Conservation (phyloP, 176 grass and related monocot species). For the Avena eriantha region DNA sequence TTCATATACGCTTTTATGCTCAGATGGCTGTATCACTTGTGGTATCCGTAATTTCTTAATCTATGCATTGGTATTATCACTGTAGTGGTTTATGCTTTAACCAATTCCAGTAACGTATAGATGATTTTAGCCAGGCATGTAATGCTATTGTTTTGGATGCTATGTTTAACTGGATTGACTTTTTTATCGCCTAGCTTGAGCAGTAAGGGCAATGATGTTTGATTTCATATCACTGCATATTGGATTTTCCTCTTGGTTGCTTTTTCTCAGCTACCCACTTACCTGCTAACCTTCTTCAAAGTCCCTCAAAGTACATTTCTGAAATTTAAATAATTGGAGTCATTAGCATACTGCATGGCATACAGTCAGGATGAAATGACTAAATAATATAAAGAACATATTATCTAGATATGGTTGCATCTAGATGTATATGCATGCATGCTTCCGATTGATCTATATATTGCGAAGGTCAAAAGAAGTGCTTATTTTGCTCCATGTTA, state of each 20-base stretch:
- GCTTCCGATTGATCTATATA: neutral
- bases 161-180: too few species aligned
- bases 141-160: too few species aligned
- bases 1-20: neutral
- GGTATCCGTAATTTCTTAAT: neutral
- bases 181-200: too few species aligned
- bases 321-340: neutral
- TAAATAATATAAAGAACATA: neutral
- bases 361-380: neutral
- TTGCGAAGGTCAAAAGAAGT: neutral
- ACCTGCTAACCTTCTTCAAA: neutral
- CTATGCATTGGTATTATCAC: constrained; percentile 10
- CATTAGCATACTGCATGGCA: neutral
- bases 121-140: too few species aligned
- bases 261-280: constrained; percentile 6
- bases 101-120: too few species aligned
- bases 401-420: neutral
- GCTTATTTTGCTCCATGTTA: constrained; percentile 12
- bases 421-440: neutral
- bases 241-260: neutral
- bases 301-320: neutral
- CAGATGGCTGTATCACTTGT: neutral
- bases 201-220: too few species aligned
- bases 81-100: neutral
- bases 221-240: too few species aligned